phyloP scores from a whole-genome alignment of 2,329 filamentous ascomycete species.

The Colletotrichum spinosum region DNA sequence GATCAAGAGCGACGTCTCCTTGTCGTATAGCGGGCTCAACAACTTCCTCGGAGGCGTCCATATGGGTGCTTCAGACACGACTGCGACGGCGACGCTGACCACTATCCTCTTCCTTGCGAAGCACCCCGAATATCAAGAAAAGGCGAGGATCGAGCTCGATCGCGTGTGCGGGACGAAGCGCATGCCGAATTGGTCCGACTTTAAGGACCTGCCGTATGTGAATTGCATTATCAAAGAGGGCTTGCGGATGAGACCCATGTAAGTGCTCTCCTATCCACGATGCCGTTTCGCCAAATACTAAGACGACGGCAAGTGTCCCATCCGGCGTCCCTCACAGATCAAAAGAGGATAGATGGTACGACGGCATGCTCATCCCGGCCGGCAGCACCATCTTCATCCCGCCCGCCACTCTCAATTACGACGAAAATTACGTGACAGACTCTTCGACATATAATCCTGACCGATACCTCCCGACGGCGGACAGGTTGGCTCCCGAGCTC shows the following conservation, averaged over 20 bases:
- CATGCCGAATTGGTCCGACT: constrained; percentile 52
- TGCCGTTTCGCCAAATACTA: background rate
- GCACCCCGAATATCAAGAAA: constrained; percentile 50
- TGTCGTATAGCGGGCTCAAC: constrained; percentile 44
- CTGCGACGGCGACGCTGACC: constrained; percentile 48
- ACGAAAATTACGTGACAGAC: constrained; percentile 40
- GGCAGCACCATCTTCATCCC: constrained; percentile 51
- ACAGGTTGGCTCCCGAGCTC: constrained; percentile 44
- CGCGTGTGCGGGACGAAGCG: constrained; percentile 49
- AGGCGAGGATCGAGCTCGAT: constrained; percentile 56
- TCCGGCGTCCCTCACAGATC: constrained; percentile 8
- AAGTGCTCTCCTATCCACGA: background rate
- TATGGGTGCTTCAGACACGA: constrained; percentile 50
- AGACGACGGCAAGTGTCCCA: background rate
- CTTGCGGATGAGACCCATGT: constrained; percentile 54
- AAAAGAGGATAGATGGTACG: constrained; percentile 50
- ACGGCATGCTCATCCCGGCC: constrained; percentile 54
- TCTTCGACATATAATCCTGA: constrained; percentile 47
- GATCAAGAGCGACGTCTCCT: constrained; percentile 43
- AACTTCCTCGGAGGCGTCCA: constrained; percentile 52
- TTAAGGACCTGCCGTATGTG: constrained; percentile 53
- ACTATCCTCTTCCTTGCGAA: constrained; percentile 56
- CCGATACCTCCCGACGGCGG: constrained; percentile 41
- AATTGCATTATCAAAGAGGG: constrained; percentile 55
- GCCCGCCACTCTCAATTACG: constrained; percentile 49